These are phyloP conservation scores for Tulasnella calospora DNA, from an alignment of 768 basidiomycete species.

Conservation along the genomic window DNA sequence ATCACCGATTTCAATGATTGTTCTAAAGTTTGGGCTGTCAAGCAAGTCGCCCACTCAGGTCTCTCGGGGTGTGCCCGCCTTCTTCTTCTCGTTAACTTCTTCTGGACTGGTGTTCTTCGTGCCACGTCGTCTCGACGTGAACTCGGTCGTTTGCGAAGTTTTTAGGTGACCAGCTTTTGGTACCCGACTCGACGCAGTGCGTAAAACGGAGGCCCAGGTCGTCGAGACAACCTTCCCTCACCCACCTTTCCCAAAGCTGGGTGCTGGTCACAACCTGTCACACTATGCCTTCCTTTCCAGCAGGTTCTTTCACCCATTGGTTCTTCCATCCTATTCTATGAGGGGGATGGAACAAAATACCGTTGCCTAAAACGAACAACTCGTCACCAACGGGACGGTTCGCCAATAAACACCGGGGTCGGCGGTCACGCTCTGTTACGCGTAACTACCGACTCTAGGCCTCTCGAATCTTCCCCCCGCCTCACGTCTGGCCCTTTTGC, in stretches of 20 bases:
- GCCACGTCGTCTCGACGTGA: neutral
- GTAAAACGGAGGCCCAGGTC: neutral
- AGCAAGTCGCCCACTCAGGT: neutral
- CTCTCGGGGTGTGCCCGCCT: neutral
- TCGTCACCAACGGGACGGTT: neutral
- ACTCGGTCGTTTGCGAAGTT: neutral
- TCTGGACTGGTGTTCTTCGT: neutral
- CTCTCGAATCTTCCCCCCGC: neutral
- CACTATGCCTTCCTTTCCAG: neutral
- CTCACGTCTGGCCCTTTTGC: slow-evolving; percentile 1
- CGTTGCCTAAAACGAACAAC: neutral
- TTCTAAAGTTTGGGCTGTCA: neutral
- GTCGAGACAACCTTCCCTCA: neutral
- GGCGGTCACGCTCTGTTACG: neutral
- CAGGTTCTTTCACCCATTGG: neutral
- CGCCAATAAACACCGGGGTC: neutral
- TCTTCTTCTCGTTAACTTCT: neutral
- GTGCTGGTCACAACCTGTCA: neutral
- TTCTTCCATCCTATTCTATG: neutral
- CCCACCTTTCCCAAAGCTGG: neutral
- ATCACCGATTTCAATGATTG: neutral
- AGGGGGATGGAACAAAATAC: neutral
- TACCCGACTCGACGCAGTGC: neutral
- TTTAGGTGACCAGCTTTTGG: neutral
- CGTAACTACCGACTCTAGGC: slow-evolving; percentile 9